phyloP scores from a whole-genome alignment of 2,329 filamentous ascomycete genomes.

The Furcasterigmium sp. region DNA sequence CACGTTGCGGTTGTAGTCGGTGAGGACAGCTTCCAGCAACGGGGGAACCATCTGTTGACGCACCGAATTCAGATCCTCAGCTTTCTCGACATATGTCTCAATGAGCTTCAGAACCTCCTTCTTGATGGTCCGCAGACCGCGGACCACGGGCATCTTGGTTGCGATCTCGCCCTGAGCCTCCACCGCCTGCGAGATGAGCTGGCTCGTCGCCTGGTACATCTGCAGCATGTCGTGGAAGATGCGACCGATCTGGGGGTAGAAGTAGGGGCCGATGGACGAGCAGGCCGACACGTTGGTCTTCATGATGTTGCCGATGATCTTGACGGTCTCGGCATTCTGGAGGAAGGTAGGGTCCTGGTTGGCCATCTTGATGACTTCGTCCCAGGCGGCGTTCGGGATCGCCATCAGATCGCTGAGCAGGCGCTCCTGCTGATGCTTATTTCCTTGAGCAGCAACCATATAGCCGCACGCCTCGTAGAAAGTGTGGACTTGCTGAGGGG shows the following conservation, averaged over 20 bases:
- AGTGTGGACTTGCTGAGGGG: conserved; percentile 94
- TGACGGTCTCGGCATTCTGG: conserved; percentile 92
- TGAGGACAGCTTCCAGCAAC: conserved; percentile 84
- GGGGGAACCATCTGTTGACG: conserved; percentile 94
- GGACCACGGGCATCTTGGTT: conserved; percentile 95
- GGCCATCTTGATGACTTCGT: conserved; percentile 85
- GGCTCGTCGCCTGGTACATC: conserved; percentile 97
- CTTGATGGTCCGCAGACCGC: conserved; percentile 94
- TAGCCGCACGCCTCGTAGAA: conserved; percentile 99
- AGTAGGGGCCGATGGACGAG: conserved; percentile 92
- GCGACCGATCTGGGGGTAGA: conserved; percentile 94
- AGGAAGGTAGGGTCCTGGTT: conserved; percentile 80
- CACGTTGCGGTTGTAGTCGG: conserved; percentile 97
- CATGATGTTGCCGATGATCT: conserved; percentile 99
- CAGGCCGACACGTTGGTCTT: conserved; percentile 99
- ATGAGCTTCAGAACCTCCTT: conserved; percentile 99
- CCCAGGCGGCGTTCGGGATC: conserved; percentile 91
- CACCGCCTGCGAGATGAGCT: conserved; percentile 90
- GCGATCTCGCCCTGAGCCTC: conserved; percentile 62
- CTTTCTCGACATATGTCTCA: conserved; percentile 96
- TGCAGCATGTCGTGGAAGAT: conserved; percentile 99
- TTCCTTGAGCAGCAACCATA: conserved; percentile 97
- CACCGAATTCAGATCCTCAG: conserved; percentile 91
- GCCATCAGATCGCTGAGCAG: conserved; percentile 89
- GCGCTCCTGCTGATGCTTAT: conserved; percentile 89